A percentile compares a stretch with the other conserved stretches of the same genome.
Conservation (phyloP, 495 filamentous ascomycete species). For the Penicillium pancosmium region DNA sequence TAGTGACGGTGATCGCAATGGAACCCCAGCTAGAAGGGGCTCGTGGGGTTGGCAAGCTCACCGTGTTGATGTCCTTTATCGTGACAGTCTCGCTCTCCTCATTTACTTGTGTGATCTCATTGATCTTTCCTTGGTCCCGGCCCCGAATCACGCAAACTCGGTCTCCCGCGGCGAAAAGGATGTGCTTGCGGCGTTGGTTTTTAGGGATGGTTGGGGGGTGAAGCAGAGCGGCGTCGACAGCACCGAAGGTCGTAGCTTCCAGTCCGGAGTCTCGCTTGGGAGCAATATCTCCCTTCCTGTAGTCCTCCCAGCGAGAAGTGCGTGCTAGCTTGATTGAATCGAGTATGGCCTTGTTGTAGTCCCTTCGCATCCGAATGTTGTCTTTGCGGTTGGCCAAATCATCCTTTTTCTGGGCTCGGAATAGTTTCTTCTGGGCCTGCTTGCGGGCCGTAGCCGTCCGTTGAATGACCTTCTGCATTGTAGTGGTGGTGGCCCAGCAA, state of each 20-base stretch:
- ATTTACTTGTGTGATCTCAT: constrained; percentile 61
- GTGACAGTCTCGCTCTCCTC: constrained; percentile 56
- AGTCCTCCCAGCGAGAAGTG: constrained; percentile 64
- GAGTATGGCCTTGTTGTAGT: constrained; percentile 37
- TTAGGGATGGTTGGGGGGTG: constrained; percentile 40
- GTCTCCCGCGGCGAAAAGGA: constrained; percentile 70
- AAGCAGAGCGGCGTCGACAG: constrained; percentile 45
- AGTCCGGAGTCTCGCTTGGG: constrained; percentile 68
- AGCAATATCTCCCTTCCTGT: constrained; percentile 72
- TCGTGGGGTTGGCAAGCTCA: constrained; percentile 41
- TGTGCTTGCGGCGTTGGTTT: constrained; percentile 54
- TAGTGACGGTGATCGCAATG: constrained; percentile 8
- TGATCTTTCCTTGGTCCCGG: constrained; percentile 79
- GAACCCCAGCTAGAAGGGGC: background rate
- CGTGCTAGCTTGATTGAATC: constrained; percentile 34
- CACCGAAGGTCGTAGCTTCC: constrained; percentile 50
- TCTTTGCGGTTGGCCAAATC: constrained; percentile 36
- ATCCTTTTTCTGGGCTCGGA: constrained; percentile 46
- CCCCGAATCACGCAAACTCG: constrained; percentile 79
- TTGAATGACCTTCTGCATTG: constrained; percentile 77
- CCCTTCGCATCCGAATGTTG: constrained; percentile 34
- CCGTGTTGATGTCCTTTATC: constrained; percentile 68
- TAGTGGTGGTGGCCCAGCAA: constrained; percentile 35
- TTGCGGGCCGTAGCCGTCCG: constrained; percentile 68
- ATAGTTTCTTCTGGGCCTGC: constrained; percentile 53